Evolutionary conservation across 2,329 filamentous ascomycete genomes (phyloP), one percentile per base, ranked within the genome.

Genomic region (Pleoardoris graminearum): DNA sequence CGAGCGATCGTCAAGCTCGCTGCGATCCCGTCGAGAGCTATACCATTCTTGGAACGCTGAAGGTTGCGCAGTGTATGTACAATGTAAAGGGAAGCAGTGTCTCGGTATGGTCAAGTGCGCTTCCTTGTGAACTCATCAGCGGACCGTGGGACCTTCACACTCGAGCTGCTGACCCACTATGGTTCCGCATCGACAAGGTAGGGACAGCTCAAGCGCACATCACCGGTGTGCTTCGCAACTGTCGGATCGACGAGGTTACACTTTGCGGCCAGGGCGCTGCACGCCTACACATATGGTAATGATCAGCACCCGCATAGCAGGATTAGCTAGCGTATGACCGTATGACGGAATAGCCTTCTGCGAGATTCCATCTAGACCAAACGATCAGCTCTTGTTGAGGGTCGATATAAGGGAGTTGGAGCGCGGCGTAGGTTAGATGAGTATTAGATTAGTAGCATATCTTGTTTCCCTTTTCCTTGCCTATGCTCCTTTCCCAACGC

Each of bases 331-430:
- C 37, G 25, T 42, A 49, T 49, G 47, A 49, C 47, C 37, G 25
- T 42, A 49, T 49, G 47, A 49, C 47, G 47, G 47, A 49, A 49
- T 49, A n/a, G 12, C 36, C 29, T 42, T 42, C 47, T 49, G 36
- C 36, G 36, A 25, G 47, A 29, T 42, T 35, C 47, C 36, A 49
- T 39, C 29, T 37, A 49, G 29, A 42, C 25, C 36, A 35, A 37
- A 29, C 36, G 47, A 37, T 42, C 36, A 49, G 47, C 47, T 29
- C 21, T 29, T 23, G 48, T 32, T 41, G 3, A 41, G 6, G 46
- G 25, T 32, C 33, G 4, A 25, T 32, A 41, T 41, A 36, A 48
- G 33, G 16, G 25, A 33, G 12, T 22, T 32, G 22, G 12, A 38
- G 35, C 36, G 16, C 21, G 27, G 25, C 19, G 14, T 12, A 8